Evolutionary conservation across 805 yeast genomes (phyloP), one percentile per base, ranked within the genome.

Genomic region (Candida silvicultrix): DNA sequence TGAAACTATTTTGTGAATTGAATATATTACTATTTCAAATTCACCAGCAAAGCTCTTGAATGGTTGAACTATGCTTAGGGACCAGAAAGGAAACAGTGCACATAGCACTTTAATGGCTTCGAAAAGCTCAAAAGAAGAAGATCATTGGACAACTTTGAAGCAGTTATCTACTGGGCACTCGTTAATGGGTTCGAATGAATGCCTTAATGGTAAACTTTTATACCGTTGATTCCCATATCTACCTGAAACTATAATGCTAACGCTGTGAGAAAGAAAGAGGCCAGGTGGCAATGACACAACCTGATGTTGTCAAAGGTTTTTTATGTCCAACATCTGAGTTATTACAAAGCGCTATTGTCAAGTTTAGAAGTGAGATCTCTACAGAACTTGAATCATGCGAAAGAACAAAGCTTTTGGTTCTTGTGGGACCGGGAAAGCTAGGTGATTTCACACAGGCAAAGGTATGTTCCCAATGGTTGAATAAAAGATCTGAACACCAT

Each of bases 391-490:
- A 18, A 15, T 19, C 38, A 6, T 14, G 19, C 3, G 12, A 18
- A 23, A 19, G n/a, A 35, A 4, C 19, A 18, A 4, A 35, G 4
- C 6, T 67, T 19, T 51, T 73, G 49, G 61, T 73, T 1, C 63
- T 73, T 3, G 54, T 70, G 2, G 78, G 78, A 0, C 76, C 78
- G 0, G 43, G 63, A 0, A 52, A 46, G 31, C 57, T 72, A 5
- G 54, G 48, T 5, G 57, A 58, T 36, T 60, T 66, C 0, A 40
- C 47, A 7, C 73, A 71, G 54, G 62, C 69, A 8, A 61, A 58
- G 31, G 62, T 59, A n/a, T 73, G 77, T 52, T 69, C 77, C 5
- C 62, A 66, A 44, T 71, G 76, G 76, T 52, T 73, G 11, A 52
- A 59, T 21, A 22, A 16, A 11, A 29, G 36, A 22, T 22, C 40